phyloP scores from a whole-genome alignment of 371 early-diverging fungal genomes.

The Fennellomyces sp. region DNA sequence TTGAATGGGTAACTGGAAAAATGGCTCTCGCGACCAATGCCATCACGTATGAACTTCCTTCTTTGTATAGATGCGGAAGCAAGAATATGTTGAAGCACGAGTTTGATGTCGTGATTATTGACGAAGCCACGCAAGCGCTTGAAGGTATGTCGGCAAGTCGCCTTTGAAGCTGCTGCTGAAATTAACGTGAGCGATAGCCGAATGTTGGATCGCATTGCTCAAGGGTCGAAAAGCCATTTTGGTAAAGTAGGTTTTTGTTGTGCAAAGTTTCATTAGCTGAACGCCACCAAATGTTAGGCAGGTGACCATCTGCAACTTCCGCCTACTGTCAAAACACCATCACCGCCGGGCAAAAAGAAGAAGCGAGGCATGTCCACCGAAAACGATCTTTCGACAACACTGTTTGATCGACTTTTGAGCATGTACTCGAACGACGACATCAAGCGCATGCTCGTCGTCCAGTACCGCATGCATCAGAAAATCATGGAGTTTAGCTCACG shows the following conservation, averaged over 20 bases:
- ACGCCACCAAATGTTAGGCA: slow-evolving; percentile 48
- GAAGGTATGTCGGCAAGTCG: slow-evolving; percentile 67
- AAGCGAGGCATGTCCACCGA: slow-evolving; percentile 27
- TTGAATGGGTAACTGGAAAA: slow-evolving; percentile 54
- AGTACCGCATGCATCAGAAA: slow-evolving; percentile 88
- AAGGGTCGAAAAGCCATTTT: slow-evolving; percentile 83
- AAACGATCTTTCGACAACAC: slow-evolving; percentile 39
- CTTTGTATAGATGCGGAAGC: slow-evolving; percentile 48
- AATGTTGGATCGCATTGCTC: slow-evolving; percentile 90
- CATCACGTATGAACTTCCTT: not conserved
- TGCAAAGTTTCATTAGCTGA: not conserved
- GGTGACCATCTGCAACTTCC: slow-evolving; percentile 96
- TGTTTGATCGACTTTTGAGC: slow-evolving; percentile 77
- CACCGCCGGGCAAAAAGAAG: slow-evolving; percentile 5
- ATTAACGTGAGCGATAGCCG: slow-evolving; percentile 36
- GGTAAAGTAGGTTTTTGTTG: slow-evolving; percentile 20
- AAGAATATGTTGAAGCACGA: slow-evolving; percentile 56
- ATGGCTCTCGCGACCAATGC: too few species aligned
- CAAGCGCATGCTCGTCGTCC: slow-evolving; percentile 74
- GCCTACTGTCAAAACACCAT: slow-evolving; percentile 73
- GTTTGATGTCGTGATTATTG: slow-evolving; percentile 94
- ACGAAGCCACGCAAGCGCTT: slow-evolving; percentile 92
- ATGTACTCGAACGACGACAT: slow-evolving; percentile 56
- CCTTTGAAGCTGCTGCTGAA: too few species aligned
- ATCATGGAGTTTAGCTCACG: slow-evolving; percentile 83